phyloP scores from a whole-genome alignment of 2,329 filamentous ascomycete species.

The Claviceps maximensis region DNA sequence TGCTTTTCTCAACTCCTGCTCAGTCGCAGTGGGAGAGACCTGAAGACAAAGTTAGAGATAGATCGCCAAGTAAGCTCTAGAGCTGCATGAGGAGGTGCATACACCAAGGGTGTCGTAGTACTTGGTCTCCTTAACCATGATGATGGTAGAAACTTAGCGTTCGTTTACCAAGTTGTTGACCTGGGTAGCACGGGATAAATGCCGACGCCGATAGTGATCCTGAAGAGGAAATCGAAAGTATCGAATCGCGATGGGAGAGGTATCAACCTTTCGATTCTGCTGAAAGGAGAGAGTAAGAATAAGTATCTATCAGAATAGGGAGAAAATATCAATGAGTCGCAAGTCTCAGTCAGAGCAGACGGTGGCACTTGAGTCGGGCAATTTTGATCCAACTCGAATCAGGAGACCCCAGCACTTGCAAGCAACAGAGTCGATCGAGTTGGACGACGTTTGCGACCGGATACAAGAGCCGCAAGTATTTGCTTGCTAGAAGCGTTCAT shows the following conservation, averaged over 20 bases:
- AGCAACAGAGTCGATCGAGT: not conserved
- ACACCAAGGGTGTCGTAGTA: constrained; percentile 70
- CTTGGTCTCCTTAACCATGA: constrained; percentile 69
- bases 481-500: not conserved
- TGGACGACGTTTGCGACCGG: not conserved
- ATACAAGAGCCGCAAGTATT: too few species aligned
- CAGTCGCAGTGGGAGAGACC: constrained; percentile 68
- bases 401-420: not conserved
- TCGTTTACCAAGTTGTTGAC: constrained; percentile 3
- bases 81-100: constrained; percentile 22
- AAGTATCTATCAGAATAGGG: not conserved
- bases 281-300: not conserved
- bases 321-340: not conserved
- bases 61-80: not conserved
- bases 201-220: constrained; percentile 5
- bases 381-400: not conserved
- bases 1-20: constrained; percentile 80
- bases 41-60: constrained; percentile 20
- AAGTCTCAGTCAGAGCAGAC: not conserved
- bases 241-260: not conserved
- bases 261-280: not conserved
- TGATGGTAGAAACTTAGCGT: constrained; percentile 18
- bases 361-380: not conserved
- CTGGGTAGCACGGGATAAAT: not conserved
- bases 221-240: not conserved